Conservation (phyloP, 495 filamentous ascomycete species). For the Baudoinia panamericana region DNA sequence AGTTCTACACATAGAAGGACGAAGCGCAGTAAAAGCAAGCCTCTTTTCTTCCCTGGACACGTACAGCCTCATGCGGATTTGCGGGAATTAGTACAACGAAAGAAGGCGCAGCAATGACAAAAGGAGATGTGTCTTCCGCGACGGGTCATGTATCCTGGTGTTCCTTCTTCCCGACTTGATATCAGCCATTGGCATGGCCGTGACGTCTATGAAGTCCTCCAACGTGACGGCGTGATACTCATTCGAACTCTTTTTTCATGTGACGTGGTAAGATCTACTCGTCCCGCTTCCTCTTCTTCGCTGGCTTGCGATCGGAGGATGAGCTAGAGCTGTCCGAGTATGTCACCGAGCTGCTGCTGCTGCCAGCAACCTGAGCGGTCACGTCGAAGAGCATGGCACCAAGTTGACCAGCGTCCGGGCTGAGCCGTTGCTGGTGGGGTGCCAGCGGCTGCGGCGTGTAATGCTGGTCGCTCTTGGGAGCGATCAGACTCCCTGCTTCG, state of each 20-base stretch:
- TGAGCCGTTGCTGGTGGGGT: slow-evolving; percentile 7
- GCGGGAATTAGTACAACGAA: slow-evolving; percentile 1
- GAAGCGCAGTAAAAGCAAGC: background rate
- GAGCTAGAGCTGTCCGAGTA: slow-evolving; percentile 39
- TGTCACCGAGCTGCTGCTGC: slow-evolving; percentile 41
- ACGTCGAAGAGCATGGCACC: slow-evolving; percentile 22
- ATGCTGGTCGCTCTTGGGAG: slow-evolving; percentile 16
- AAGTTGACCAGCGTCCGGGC: slow-evolving; percentile 19
- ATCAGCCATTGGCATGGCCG: background rate
- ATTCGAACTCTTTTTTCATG: background rate
- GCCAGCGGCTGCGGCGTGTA: slow-evolving; percentile 3
- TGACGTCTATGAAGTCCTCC: background rate
- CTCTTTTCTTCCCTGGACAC: background rate
- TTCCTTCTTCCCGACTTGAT: background rate
- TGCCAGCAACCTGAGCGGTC: slow-evolving; percentile 37
- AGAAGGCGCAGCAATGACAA: background rate
- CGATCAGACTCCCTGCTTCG: slow-evolving; percentile 17
- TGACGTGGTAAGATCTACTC: slow-evolving; percentile 7
- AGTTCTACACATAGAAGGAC: slow-evolving; percentile 5
- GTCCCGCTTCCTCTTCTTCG: slow-evolving; percentile 71
- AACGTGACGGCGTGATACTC: slow-evolving; percentile 6
- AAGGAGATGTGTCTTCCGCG: background rate
- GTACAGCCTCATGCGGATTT: background rate
- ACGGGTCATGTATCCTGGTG: background rate
- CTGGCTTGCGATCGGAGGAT: slow-evolving; percentile 37